A percentile compares a stretch with the other conserved stretches of the same genome.
phyloP scores from a whole-genome alignment of 2,329 filamentous ascomycete genomes.

The Beauveria sp. region DNA sequence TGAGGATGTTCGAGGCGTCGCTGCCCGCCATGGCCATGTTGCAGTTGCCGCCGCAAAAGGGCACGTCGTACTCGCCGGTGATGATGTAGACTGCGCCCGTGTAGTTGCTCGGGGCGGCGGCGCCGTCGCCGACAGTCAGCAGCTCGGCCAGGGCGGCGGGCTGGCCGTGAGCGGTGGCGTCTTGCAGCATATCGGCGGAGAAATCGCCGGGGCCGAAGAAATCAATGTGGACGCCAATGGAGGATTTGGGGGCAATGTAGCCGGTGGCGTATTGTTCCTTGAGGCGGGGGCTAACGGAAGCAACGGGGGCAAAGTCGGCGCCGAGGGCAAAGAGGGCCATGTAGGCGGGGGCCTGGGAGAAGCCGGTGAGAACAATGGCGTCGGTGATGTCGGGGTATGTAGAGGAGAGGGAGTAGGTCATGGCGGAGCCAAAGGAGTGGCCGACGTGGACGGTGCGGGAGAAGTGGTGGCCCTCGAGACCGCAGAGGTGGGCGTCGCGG shows the following conservation, averaged over 20 bases:
- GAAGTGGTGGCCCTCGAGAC: constrained; percentile 27
- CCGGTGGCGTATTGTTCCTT: constrained; percentile 33
- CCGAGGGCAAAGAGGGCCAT: constrained; percentile 34
- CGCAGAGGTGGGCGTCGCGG: constrained; percentile 36
- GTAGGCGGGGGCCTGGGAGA: constrained; percentile 41
- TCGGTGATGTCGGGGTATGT: constrained; percentile 46
- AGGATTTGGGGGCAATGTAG: constrained; percentile 43
- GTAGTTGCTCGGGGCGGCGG: constrained; percentile 30
- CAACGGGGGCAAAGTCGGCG: constrained; percentile 40
- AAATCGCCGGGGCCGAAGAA: constrained; percentile 48
- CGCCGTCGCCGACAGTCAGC: constrained; percentile 42
- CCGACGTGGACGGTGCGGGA: constrained; percentile 50
- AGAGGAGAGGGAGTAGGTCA: constrained; percentile 47
- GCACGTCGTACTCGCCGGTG: constrained; percentile 42
- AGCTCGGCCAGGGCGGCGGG: constrained; percentile 52
- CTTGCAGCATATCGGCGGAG: constrained; percentile 43
- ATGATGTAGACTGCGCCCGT: constrained; percentile 50
- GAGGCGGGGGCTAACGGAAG: constrained; percentile 16
- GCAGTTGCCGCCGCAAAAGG: constrained; percentile 58
- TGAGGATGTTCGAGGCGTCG: constrained; percentile 34
- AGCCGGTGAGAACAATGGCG: constrained; percentile 54
- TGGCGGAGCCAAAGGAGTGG: constrained; percentile 55
- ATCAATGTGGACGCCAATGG: constrained; percentile 42
- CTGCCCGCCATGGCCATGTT: constrained; percentile 28
- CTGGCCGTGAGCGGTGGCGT: constrained; percentile 40